phyloP scores from a whole-genome alignment of 805 yeast species.

The Geotrichum ghanense region DNA sequence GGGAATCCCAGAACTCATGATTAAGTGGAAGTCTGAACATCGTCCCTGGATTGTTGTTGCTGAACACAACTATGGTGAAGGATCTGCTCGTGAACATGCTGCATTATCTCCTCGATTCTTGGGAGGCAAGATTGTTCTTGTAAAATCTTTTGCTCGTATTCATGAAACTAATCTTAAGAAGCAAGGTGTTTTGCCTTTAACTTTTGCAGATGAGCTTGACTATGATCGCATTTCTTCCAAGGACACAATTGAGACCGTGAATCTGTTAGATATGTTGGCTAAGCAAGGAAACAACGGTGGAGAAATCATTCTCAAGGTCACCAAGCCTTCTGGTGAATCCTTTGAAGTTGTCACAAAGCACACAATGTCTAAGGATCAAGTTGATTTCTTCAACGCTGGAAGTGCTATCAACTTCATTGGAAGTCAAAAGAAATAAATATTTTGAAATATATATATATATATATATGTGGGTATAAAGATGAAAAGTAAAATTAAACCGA shows the following conservation, averaged over 20 bases:
- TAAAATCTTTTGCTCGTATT: constrained; percentile 95
- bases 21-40: constrained; percentile 77
- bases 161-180: constrained; percentile 99
- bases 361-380: constrained; percentile 94
- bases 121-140: constrained; percentile 81
- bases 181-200: constrained; percentile 94
- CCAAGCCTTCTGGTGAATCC: constrained; percentile 59
- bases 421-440: constrained; percentile 27
- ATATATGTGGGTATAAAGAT: no score
- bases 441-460: no score
- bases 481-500: no score
- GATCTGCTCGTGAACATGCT: constrained; percentile 98
- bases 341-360: constrained; percentile 72
- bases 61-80: constrained; percentile 98
- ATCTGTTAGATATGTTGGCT: constrained; percentile 62
- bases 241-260: constrained; percentile 66
- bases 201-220: constrained; percentile 82
- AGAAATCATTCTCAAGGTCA: constrained; percentile 53
- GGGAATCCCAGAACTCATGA: constrained; percentile 93
- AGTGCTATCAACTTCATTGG: constrained; percentile 93
- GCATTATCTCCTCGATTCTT: constrained; percentile 91
- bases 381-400: constrained; percentile 94
- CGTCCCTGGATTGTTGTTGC: constrained; percentile 94
- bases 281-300: constrained; percentile 89
- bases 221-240: constrained; percentile 72